Evolutionary conservation across 495 filamentous ascomycete species (phyloP).

Genomic region (Neurospora sp.): DNA sequence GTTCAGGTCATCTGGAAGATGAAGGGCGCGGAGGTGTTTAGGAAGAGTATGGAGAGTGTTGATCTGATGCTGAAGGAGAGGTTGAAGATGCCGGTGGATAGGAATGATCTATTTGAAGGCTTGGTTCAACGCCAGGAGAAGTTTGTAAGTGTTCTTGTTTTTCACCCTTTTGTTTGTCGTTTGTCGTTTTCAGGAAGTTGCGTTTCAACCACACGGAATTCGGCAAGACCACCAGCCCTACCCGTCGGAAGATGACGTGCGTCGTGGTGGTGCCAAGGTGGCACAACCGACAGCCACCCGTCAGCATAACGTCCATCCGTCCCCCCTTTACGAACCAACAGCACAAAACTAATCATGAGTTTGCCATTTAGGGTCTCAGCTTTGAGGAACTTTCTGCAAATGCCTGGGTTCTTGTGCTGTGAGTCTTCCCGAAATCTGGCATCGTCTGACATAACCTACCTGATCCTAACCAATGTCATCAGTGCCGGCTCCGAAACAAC

Average conservation of each 20-base stretch:
- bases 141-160: constrained; percentile 2
- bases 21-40: neutral
- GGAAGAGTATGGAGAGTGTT: constrained; percentile 9
- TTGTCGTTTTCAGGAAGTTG: neutral
- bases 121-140: constrained; percentile 24
- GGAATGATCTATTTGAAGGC: constrained; percentile 30
- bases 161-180: neutral
- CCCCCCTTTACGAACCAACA: neutral
- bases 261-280: neutral
- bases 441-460: neutral
- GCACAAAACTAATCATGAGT: neutral
- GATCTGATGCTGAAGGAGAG: constrained; percentile 17
- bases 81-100: constrained; percentile 16
- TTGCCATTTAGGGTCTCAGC: neutral
- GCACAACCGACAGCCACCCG: neutral
- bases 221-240: neutral
- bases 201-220: neutral
- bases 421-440: neutral
- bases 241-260: neutral
- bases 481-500: constrained; percentile 40
- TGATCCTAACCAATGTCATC: neutral
- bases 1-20: neutral
- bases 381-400: constrained; percentile 4
- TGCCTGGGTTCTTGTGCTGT: constrained; percentile 1
- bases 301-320: neutral